Percentiles rank a stretch among this genome's conserved stretches.
Evolutionary conservation across 352 stramenopile species (phyloP).

Genomic region (Elongisporangium undulatum): DNA sequence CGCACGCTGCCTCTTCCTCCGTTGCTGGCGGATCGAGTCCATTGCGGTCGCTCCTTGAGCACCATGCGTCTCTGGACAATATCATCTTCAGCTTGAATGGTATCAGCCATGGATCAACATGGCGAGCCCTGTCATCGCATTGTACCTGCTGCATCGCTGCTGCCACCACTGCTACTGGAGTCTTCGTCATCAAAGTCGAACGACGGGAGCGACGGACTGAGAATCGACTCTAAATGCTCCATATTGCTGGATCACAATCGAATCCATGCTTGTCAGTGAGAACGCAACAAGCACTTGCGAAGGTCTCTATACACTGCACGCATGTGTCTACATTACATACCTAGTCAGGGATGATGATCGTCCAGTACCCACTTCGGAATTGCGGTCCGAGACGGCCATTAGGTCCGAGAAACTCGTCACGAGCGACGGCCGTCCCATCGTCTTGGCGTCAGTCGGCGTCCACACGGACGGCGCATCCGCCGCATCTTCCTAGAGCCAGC

Average conservation of each 20-base stretch:
- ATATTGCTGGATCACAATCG: slow-evolving; percentile 16
- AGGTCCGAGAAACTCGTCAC: too few species aligned
- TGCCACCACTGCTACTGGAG: slow-evolving; percentile 23
- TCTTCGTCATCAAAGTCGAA: slow-evolving; percentile 85
- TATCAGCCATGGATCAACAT: slow-evolving; percentile 3
- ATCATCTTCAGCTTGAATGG: slow-evolving; percentile 3
- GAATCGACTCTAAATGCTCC: slow-evolving; percentile 54
- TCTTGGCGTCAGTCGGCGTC: too few species aligned
- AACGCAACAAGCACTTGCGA: too few species aligned
- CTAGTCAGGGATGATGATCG: not conserved
- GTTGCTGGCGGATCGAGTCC: slow-evolving; percentile 2
- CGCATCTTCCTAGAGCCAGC: too few species aligned
- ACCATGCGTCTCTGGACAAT: slow-evolving; percentile 4
- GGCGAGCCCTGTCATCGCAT: not conserved
- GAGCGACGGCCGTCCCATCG: too few species aligned
- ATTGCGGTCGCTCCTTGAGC: slow-evolving; percentile 18
- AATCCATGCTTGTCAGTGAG: too few species aligned
- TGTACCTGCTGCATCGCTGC: slow-evolving; percentile 2
- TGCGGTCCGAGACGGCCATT: too few species aligned
- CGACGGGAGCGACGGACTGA: slow-evolving; percentile 80
- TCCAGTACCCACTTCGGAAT: too few species aligned
- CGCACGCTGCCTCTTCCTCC: slow-evolving; percentile 24
- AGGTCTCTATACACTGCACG: too few species aligned
- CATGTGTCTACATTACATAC: too few species aligned
- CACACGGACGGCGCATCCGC: too few species aligned